Evolutionary conservation across 169 alveolate species (phyloP).

Genomic region (Theileria equi): DNA sequence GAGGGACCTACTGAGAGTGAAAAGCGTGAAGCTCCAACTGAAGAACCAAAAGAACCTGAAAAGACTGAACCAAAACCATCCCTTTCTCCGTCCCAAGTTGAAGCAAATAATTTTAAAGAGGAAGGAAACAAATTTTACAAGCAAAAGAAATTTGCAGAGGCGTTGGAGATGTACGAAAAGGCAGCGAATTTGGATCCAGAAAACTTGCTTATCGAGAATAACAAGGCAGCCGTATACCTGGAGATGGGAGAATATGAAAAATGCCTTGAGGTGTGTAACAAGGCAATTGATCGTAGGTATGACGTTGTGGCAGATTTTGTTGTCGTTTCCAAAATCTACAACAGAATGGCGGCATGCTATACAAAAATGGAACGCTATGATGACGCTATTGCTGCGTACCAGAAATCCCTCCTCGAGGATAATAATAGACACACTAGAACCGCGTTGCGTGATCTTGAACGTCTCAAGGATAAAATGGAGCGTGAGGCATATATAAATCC

Average conservation of each 20-base stretch:
- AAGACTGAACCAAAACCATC: conserved; percentile 60
- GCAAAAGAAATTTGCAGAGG: conserved; percentile 91
- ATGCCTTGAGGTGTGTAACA: conserved; percentile 87
- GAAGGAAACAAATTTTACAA: conserved; percentile 81
- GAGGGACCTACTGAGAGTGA: conserved; percentile 30
- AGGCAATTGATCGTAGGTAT: conserved; percentile 90
- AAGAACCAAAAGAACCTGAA: conserved; percentile 20
- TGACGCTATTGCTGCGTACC: conserved; percentile 88
- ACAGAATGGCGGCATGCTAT: conserved; percentile 86
- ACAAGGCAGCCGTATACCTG: conserved; percentile 93
- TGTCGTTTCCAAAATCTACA: conserved; percentile 82
- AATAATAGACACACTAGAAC: conserved; percentile 87
- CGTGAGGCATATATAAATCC: conserved; percentile 93
- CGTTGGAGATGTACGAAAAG: conserved; percentile 88
- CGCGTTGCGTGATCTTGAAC: conserved; percentile 89
- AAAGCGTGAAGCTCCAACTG: conserved; percentile 23
- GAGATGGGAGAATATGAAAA: conserved; percentile 91
- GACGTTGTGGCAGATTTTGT: conserved; percentile 87
- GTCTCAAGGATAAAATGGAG: conserved; percentile 87
- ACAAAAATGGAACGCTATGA: conserved; percentile 80
- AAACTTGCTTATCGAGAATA: conserved; percentile 81
- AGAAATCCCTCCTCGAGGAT: conserved; percentile 91
- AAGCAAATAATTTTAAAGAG: conserved; percentile 73
- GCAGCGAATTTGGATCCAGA: conserved; percentile 89
- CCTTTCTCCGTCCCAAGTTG: conserved; percentile 42